Base-by-base conservation (phyloP, 768 basidiomycete species). In the Termitomyces sp. region DNA sequence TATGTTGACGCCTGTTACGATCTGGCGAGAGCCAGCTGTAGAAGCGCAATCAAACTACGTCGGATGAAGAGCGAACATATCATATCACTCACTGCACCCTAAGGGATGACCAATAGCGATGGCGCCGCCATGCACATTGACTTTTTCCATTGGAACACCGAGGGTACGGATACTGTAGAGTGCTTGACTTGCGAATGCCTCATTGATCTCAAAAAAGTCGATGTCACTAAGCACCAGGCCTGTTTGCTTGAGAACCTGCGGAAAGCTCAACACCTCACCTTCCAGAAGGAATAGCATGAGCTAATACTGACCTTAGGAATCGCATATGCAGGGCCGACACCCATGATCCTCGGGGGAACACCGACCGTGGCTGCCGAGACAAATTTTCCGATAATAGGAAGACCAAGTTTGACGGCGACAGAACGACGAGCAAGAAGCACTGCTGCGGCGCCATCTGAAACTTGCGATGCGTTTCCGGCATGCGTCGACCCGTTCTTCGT, bases 151-250 rank as follows among this genome's bases (percentile, higher is more conserved):
- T 4, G 85, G 81, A 63, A 95, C 82, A 27, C 85, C 84, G 54
- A 95, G 73, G 63, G 84, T 81, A 61, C 91, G 74, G 44, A 94
- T 72, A 47, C 77, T 82, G 75, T 87, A 93, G 46, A 95, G 76
- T 4, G 91, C 92, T 71, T 91, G 89, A 45, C 81, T 84, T 20
- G 93, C 92, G 69, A 95, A 95, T 31, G 93, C 93, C 72, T 95
- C 93, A 70, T 95, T 95, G 73, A 93, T 92, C 76, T 95, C 92
- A 73, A 78, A 96, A 69, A 95, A 91, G 76, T 96, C 93, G 66
- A 96, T 76, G 65, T 95, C 94, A 51, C 81, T 74, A 58, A 78
- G 75, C 49, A 75, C 70, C 57, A 96, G 76, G 22, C 91, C 89
- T 4, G 82, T 77, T 67, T 83, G 81, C 66, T 81, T 78, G 59